Conservation (phyloP, 371 early-diverging fungal genomes). For the Rhizopus microsporus region DNA sequence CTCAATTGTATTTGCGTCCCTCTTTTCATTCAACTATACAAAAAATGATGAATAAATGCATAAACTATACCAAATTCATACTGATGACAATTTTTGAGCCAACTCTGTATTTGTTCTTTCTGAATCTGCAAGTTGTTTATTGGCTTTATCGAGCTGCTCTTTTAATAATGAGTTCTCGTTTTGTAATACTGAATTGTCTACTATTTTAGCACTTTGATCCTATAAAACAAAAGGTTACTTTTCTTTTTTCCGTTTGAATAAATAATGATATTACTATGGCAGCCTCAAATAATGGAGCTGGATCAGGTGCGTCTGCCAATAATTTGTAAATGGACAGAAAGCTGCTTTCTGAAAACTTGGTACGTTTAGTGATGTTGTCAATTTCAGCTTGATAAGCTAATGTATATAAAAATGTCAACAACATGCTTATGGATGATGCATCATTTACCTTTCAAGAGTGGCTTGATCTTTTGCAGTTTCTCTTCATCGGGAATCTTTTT, state of each 20-base stretch:
- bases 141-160: constrained; percentile 52
- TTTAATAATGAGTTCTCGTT: constrained; percentile 58
- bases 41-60: no score
- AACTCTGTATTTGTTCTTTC: constrained; percentile 55
- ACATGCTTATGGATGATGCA: neutral
- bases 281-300: constrained; percentile 67
- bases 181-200: constrained; percentile 50
- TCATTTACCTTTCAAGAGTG: constrained; percentile 67
- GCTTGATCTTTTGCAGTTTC: constrained; percentile 73
- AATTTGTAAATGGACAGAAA: constrained; percentile 81
- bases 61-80: constrained; percentile 33
- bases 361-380: constrained; percentile 82
- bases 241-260: neutral
- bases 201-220: constrained; percentile 63
- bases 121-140: constrained; percentile 45
- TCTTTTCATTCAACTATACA: constrained; percentile 59
- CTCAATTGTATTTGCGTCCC: constrained; percentile 58
- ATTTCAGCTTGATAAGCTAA: constrained; percentile 89
- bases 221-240: constrained; percentile 18
- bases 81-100: constrained; percentile 56
- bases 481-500: constrained; percentile 77
- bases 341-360: constrained; percentile 82
- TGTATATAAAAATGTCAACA: neutral
- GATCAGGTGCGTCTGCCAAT: constrained; percentile 87
- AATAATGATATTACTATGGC: constrained; percentile 33